A percentile compares a stretch with the other conserved stretches of the same genome.
Evolutionary conservation across 441 rosid species (phyloP).

Genomic region (Erysimum cheiri): DNA sequence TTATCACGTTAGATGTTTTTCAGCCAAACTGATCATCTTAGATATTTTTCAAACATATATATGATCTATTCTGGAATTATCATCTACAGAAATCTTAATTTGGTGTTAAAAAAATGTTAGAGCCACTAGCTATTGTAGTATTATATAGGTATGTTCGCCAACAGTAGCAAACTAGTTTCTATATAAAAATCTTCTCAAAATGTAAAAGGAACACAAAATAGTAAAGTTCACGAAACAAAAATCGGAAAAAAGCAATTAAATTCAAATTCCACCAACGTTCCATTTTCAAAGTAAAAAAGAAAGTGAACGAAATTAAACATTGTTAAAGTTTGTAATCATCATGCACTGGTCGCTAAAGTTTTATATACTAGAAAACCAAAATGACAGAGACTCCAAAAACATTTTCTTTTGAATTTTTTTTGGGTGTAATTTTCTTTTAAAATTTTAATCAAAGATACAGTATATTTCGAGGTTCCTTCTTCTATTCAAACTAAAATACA

Average conservation of each 20-base stretch:
- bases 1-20: no score
- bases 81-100: no score
- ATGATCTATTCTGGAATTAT: no score
- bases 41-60: no score
- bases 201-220: background rate
- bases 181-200: background rate
- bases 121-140: background rate
- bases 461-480: background rate
- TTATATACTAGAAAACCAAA: background rate
- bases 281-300: slow-evolving; percentile 25
- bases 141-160: background rate
- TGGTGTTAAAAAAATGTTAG: background rate
- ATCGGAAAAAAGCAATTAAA: background rate
- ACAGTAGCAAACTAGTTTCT: background rate
- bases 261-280: slow-evolving; percentile 32
- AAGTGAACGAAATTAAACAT: slow-evolving; percentile 19
- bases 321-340: slow-evolving; percentile 12
- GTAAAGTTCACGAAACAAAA: background rate
- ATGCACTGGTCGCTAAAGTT: background rate
- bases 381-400: background rate
- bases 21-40: no score
- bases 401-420: slow-evolving; percentile 19
- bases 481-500: slow-evolving; percentile 11
- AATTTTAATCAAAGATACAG: background rate
- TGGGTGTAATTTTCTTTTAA: no score